phyloP scores from a whole-genome alignment of 1,284 basidiomycete genomes.

The Trichosporon sp. region DNA sequence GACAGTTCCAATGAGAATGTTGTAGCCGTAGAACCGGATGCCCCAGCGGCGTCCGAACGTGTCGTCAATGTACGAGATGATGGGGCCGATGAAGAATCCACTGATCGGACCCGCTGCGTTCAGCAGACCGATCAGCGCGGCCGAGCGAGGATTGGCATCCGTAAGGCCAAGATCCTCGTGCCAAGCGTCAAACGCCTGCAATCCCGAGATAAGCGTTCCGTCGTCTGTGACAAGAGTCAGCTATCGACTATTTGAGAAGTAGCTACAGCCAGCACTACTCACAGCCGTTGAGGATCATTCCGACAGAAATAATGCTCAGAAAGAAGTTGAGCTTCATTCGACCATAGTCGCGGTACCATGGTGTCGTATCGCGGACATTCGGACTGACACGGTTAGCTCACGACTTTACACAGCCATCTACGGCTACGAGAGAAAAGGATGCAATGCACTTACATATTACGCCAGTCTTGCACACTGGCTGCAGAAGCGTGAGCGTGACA shows the following conservation, averaged over 20 bases:
- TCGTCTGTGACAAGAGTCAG: conserved; percentile 36
- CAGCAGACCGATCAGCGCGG: conserved; percentile 40
- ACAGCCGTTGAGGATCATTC: conserved; percentile 49
- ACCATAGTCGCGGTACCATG: conserved; percentile 46
- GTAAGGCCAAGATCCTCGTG: conserved; percentile 38
- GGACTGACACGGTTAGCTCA: conserved; percentile 26
- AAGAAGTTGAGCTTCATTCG: conserved; percentile 50
- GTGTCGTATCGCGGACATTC: conserved; percentile 39
- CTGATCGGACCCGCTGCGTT: conserved; percentile 43
- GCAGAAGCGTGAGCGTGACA: conserved; percentile 27
- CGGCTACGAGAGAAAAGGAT: background rate
- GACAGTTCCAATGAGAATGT: conserved; percentile 41
- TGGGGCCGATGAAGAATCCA: conserved; percentile 44
- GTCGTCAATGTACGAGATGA: conserved; percentile 47
- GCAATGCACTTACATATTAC: conserved; percentile 38
- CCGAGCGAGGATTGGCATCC: conserved; percentile 24
- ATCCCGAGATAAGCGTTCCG: conserved; percentile 45
- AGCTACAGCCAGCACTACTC: conserved; percentile 11
- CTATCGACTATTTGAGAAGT: background rate
- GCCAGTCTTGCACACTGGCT: conserved; percentile 37
- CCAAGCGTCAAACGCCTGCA: conserved; percentile 47
- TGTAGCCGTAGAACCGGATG: conserved; percentile 49
- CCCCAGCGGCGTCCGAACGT: conserved; percentile 46
- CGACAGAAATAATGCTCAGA: conserved; percentile 48
- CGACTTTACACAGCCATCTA: background rate